A percentile compares a stretch with the other conserved stretches of the same genome.
phyloP scores from a whole-genome alignment of 1,139 yeast genomes.

The Geotrichum australiense region DNA sequence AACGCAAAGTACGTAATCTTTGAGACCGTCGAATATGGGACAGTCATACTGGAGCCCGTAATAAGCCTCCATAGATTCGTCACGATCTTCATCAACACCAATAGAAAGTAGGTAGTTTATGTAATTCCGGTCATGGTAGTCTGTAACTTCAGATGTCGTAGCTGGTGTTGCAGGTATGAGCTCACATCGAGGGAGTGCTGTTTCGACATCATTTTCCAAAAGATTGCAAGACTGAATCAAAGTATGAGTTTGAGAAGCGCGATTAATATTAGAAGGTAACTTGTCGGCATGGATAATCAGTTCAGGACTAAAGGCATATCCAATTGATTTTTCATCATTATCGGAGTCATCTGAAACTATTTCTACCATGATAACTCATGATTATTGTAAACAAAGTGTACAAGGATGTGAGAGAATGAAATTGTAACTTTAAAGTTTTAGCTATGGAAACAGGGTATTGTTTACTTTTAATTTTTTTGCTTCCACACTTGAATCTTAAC shows the following conservation, averaged over 20 bases:
- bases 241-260: constrained; percentile 43
- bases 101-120: constrained; percentile 33
- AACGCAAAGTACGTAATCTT: constrained; percentile 43
- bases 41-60: constrained; percentile 51
- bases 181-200: constrained; percentile 10
- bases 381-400: no score
- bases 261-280: constrained; percentile 47
- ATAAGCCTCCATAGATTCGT: constrained; percentile 21
- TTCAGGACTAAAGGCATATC: constrained; percentile 26
- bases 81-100: constrained; percentile 22
- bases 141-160: constrained; percentile 34
- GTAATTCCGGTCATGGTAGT: constrained; percentile 38
- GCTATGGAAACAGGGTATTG: no score
- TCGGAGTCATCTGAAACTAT: no score
- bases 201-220: constrained; percentile 16
- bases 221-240: constrained; percentile 42
- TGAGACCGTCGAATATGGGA: constrained; percentile 50
- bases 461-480: neutral
- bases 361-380: no score
- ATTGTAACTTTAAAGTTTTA: no score
- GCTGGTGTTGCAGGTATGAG: constrained; percentile 14
- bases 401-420: no score
- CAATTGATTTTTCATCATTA: constrained; percentile 18
- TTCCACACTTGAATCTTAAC: neutral
- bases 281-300: constrained; percentile 39